phyloP scores from a whole-genome alignment of 306 rosid species.

The Inga laurina region DNA sequence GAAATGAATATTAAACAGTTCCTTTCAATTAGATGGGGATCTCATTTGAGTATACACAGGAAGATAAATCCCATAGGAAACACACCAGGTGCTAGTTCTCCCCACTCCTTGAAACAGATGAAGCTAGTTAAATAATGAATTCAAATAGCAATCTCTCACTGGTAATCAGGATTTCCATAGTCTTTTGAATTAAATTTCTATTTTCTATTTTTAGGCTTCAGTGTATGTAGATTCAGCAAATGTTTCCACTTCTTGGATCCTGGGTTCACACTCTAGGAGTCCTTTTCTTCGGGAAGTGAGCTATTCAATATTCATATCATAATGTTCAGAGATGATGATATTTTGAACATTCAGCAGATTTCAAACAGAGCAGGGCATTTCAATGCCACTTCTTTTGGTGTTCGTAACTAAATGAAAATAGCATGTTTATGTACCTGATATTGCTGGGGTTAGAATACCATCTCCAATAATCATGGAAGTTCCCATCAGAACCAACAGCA shows the following conservation, averaged over 20 bases:
- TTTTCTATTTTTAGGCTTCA: too few species aligned
- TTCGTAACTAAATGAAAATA: background rate
- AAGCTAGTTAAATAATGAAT: background rate
- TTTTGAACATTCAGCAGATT: background rate
- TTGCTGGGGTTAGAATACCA: constrained; percentile 95
- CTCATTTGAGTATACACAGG: background rate
- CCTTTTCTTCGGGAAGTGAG: background rate
- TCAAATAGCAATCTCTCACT: background rate
- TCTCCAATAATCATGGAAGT: constrained; percentile 98
- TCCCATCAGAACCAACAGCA: constrained; percentile 87
- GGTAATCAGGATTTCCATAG: background rate
- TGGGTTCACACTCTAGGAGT: too few species aligned
- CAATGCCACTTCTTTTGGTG: background rate
- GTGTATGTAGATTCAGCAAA: too few species aligned
- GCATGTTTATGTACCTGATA: constrained; percentile 68
- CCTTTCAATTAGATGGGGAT: background rate
- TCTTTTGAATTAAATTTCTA: background rate
- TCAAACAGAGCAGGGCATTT: background rate
- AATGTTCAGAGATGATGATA: background rate
- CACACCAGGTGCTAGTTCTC: background rate
- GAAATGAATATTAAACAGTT: background rate
- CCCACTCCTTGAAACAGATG: background rate
- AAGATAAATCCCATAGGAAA: background rate
- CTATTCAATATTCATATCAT: background rate
- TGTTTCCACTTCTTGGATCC: too few species aligned